Conservation (phyloP, 2,329 filamentous ascomycete genomes). For the Neopestalotiopsis sp. region DNA sequence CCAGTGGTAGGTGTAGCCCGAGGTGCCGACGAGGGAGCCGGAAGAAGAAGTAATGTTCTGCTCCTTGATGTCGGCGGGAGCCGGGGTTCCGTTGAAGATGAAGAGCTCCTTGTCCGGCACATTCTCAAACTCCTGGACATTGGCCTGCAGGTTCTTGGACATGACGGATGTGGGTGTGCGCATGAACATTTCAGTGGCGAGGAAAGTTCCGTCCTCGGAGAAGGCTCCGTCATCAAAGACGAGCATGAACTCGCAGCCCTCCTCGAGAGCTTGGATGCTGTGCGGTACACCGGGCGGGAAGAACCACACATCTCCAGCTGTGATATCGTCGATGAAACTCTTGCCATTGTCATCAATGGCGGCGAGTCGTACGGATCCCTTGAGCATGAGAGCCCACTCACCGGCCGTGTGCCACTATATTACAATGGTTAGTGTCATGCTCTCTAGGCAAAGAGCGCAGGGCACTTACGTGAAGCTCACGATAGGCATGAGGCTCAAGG, state of each 20-base stretch:
- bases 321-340: slow-evolving; percentile 52
- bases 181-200: slow-evolving; percentile 58
- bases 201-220: slow-evolving; percentile 64
- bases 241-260: slow-evolving; percentile 62
- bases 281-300: slow-evolving; percentile 56
- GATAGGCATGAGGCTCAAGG: slow-evolving; percentile 60
- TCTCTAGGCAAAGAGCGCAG: no score
- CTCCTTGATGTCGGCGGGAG: slow-evolving; percentile 48
- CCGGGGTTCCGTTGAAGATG: slow-evolving; percentile 57
- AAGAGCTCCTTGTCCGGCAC: slow-evolving; percentile 52
- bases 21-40: slow-evolving; percentile 43
- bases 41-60: slow-evolving; percentile 53
- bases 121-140: slow-evolving; percentile 51
- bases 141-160: slow-evolving; percentile 58
- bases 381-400: slow-evolving; percentile 51
- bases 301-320: slow-evolving; percentile 59
- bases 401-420: slow-evolving; percentile 25
- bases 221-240: slow-evolving; percentile 65
- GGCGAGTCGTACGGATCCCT: slow-evolving; percentile 56
- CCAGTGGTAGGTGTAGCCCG: slow-evolving; percentile 55
- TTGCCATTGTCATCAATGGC: slow-evolving; percentile 57
- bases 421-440: neutral
- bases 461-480: slow-evolving; percentile 49
- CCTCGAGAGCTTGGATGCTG: slow-evolving; percentile 59
- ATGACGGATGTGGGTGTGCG: slow-evolving; percentile 57